Evolutionary conservation across 129 eudicot species (phyloP), one percentile per base, ranked within the genome.

Genomic region (Artemisia argyi): DNA sequence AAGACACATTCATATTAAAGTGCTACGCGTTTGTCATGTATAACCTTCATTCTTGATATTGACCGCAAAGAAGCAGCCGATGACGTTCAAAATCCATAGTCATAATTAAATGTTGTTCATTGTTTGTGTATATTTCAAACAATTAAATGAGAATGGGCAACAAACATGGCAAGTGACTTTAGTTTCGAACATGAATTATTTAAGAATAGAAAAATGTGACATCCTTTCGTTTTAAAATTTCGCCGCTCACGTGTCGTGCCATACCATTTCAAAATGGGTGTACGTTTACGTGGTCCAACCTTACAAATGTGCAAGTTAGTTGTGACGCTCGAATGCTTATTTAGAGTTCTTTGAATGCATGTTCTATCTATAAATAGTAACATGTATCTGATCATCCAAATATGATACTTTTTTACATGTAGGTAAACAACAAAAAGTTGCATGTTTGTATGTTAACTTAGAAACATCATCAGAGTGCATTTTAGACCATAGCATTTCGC

Each of bases 141-240:
- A 61, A 66, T 32, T 75, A 46, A 75, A 75, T 56, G 66, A 28
- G 39, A 66, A 56, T 17, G 39, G 66, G 51, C 60, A 48, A 75
- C 17, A 56, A 75, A 46, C 49, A 10, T n/a, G 30, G 44, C 69
- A 48, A 26, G 47, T 61, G 61, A 63, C 51, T 61, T 73, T 49
- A 61, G 32, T 52, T 42, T n/a, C 22, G 16, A 39, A 20, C 17
- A 65, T 19, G 44, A 53, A 32, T 5, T 32, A 14, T 35, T 3
- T 35, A 53, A 65, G 13, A 65, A 74, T 9, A 5, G 5, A 59
- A 7, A 4, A 12, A 17, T 13, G 13, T 2, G 42, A 54, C 65
- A 5, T 13, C 50, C 9, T 11, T 10, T 59, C 16, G 11, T 11
- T 65, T 54, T 4, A n/a, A 65, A 18, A 52, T 19, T 49, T 20